A percentile compares a stretch with the other conserved stretches of the same genome.
These are phyloP conservation scores for Didymella lethalis DNA, from an alignment of 2,329 filamentous ascomycete genomes.

Conservation along the genomic window DNA sequence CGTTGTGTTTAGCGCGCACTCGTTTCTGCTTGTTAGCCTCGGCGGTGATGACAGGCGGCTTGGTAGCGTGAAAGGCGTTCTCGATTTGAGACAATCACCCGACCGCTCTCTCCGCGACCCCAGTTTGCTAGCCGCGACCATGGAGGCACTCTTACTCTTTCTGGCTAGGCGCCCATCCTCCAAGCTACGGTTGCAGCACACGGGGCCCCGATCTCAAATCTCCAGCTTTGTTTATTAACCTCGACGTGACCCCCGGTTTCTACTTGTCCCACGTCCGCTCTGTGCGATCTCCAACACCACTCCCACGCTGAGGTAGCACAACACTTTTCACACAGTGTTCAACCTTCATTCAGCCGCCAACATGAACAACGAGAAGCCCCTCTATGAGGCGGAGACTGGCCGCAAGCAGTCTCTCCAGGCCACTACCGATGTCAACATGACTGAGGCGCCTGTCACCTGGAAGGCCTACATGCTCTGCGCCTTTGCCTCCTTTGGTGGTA, in stretches of 20 bases:
- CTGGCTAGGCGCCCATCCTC: conserved; percentile 1
- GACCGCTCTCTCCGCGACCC: conserved; percentile 4
- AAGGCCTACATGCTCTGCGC: conserved; percentile 47
- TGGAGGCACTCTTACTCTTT: not conserved
- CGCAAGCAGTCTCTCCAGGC: conserved; percentile 8
- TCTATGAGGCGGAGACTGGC: conserved; percentile 4
- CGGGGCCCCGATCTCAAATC: conserved; percentile 6
- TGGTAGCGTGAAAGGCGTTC: not conserved
- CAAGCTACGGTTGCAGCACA: conserved; percentile 7
- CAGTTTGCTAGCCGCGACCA: conserved; percentile 3
- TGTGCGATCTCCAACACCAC: conserved; percentile 9
- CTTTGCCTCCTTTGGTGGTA: conserved; percentile 53
- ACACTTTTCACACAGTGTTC: conserved; percentile 1
- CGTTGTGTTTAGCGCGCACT: not conserved
- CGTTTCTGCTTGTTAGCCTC: not conserved
- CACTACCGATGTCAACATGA: conserved; percentile 58
- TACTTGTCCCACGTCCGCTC: conserved; percentile 7
- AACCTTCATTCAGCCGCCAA: conserved; percentile 3
- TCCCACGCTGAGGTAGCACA: conserved; percentile 3
- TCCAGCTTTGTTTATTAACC: conserved; percentile 19
- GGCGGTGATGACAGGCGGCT: conserved; percentile 1
- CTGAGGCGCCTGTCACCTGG: conserved; percentile 57
- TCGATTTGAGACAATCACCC: conserved; percentile 5
- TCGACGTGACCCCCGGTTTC: conserved; percentile 1
- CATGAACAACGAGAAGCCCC: conserved; percentile 13